phyloP scores from a whole-genome alignment of 208 protist species.

The Trichomonas tenax region DNA sequence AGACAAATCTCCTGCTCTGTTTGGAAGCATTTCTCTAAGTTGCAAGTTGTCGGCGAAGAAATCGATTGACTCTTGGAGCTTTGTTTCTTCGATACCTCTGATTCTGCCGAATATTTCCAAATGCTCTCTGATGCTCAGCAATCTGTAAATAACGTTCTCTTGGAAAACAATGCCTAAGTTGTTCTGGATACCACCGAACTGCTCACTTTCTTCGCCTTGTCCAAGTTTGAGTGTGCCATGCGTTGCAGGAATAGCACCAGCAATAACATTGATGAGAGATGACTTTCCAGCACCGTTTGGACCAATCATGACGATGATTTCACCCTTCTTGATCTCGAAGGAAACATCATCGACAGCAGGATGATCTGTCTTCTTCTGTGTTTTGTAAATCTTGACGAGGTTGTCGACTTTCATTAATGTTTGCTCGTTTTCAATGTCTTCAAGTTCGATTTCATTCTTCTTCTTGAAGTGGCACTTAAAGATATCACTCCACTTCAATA shows the following conservation, averaged over 20 bases:
- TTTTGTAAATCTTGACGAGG: not conserved
- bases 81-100: not conserved
- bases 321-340: not conserved
- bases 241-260: not conserved
- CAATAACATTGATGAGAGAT: not conserved
- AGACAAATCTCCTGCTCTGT: not conserved
- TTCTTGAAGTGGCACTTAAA: not conserved
- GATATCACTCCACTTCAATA: not conserved
- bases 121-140: not conserved
- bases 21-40: not conserved
- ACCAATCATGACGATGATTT: slow-evolving; percentile 9
- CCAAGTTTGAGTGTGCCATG: not conserved
- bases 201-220: not conserved
- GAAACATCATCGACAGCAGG: not conserved
- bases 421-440: not conserved
- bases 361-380: not conserved
- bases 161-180: not conserved
- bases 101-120: not conserved
- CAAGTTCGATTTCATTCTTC: not conserved
- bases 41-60: not conserved
- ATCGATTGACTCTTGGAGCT: not conserved
- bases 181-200: not conserved
- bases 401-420: not conserved
- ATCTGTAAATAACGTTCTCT: not conserved
- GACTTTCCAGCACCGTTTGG: slow-evolving; percentile 20